Conservation (phyloP, 2,329 filamentous ascomycete genomes). For the Fusarium haematococcum region DNA sequence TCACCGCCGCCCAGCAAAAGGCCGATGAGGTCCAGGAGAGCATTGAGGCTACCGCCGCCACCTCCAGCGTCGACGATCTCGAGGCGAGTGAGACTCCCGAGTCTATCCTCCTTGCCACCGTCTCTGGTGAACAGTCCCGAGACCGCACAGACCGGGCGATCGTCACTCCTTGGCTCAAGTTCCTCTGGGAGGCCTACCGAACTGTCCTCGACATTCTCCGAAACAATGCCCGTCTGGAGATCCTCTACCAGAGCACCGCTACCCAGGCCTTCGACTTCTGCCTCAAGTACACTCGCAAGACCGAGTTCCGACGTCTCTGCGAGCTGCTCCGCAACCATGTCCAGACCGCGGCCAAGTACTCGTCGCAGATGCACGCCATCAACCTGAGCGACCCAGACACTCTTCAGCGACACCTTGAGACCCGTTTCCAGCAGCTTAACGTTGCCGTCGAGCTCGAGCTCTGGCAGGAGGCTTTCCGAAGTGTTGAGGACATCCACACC, state of each 20-base stretch:
- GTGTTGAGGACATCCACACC: slow-evolving; percentile 98
- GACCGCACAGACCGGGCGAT: slow-evolving; percentile 98
- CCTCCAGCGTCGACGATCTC: slow-evolving; percentile 88
- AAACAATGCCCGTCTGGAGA: slow-evolving; percentile 97
- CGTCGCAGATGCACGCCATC: slow-evolving; percentile 98
- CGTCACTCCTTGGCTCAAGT: slow-evolving; percentile 99
- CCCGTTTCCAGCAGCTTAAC: slow-evolving; percentile 97
- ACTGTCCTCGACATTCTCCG: slow-evolving; percentile 98
- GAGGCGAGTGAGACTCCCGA: slow-evolving; percentile 98
- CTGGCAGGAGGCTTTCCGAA: slow-evolving; percentile 99
- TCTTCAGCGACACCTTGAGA: slow-evolving; percentile 95
- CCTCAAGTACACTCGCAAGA: slow-evolving; percentile 97
- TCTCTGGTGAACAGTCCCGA: slow-evolving; percentile 96
- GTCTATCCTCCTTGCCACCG: slow-evolving; percentile 96
- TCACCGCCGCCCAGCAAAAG: slow-evolving; percentile 94
- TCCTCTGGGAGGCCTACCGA: slow-evolving; percentile 98
- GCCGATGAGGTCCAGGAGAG: slow-evolving; percentile 93
- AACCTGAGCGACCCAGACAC: slow-evolving; percentile 98
- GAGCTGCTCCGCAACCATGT: slow-evolving; percentile 98
- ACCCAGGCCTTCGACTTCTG: slow-evolving; percentile 99
- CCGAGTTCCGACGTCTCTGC: slow-evolving; percentile 97
- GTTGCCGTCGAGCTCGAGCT: slow-evolving; percentile 97
- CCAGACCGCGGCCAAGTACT: slow-evolving; percentile 99
- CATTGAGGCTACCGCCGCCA: slow-evolving; percentile 75
- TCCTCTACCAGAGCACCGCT: slow-evolving; percentile 98